phyloP scores from a whole-genome alignment of 169 alveolate species.

The Eimeria sp. region DNA sequence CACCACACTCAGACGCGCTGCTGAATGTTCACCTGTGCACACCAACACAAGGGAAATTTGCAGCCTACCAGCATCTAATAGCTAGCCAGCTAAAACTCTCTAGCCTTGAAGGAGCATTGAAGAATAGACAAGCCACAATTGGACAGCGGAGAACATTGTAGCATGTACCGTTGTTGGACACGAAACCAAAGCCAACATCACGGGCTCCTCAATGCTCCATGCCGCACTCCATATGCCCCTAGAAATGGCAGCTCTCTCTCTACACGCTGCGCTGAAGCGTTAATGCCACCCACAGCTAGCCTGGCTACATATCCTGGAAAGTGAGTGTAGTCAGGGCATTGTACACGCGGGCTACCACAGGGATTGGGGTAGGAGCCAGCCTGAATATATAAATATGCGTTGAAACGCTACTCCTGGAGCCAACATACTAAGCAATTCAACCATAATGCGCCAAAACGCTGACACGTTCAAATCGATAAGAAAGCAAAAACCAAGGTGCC shows the following conservation, averaged over 20 bases:
- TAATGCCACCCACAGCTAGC: background rate
- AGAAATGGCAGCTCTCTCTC: background rate
- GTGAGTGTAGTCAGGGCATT: background rate
- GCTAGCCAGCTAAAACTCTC: background rate
- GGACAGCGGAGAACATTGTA: background rate
- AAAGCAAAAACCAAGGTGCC: background rate
- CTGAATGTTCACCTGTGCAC: background rate
- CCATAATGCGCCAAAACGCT: background rate
- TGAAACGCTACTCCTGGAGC: background rate
- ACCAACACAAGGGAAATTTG: background rate
- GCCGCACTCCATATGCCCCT: background rate
- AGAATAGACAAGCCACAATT: background rate
- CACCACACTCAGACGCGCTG: background rate
- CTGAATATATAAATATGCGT: background rate
- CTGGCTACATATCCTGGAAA: background rate
- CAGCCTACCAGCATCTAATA: background rate
- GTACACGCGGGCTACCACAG: background rate
- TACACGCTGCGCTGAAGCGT: background rate
- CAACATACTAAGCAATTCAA: background rate
- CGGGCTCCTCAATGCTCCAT: background rate
- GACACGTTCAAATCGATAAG: background rate
- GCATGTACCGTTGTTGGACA: background rate
- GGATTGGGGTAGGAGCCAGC: background rate
- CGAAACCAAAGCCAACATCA: background rate
- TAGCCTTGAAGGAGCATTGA: background rate